Conservation (phyloP, 139 green algal genomes). For the Chlorokybus atmophyticus region DNA sequence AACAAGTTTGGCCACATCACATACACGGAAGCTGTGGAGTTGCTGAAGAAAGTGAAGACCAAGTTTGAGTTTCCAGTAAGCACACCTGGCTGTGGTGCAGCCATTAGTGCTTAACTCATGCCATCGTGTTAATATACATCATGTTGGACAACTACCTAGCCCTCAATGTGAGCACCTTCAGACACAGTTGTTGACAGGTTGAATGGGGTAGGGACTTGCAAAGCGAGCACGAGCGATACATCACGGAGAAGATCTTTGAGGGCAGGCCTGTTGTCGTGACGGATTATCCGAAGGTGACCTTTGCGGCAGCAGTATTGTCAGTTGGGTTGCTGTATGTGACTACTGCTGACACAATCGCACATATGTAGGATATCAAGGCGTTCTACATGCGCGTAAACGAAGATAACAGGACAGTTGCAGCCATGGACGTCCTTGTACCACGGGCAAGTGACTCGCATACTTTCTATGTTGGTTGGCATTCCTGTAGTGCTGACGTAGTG, state of each 20-base stretch:
- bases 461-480: slow-evolving; percentile 1
- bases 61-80: slow-evolving; percentile 58
- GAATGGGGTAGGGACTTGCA: slow-evolving; percentile 38
- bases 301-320: neutral
- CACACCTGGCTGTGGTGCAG: slow-evolving; percentile 3
- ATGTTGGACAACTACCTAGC: no score
- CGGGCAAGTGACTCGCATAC: slow-evolving; percentile 15
- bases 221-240: slow-evolving; percentile 61
- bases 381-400: slow-evolving; percentile 75
- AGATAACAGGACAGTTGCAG: slow-evolving; percentile 59
- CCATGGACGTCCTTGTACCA: slow-evolving; percentile 63
- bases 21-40: slow-evolving; percentile 60
- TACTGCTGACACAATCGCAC: slow-evolving; percentile 23
- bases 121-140: no score
- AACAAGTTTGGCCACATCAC: slow-evolving; percentile 42
- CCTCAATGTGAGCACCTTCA: no score
- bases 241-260: slow-evolving; percentile 45
- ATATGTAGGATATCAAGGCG: slow-evolving; percentile 62
- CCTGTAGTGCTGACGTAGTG: slow-evolving; percentile 2
- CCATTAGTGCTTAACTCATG: no score
- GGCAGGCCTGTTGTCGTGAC: slow-evolving; percentile 37
- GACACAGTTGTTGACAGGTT: no score
- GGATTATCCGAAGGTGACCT: slow-evolving; percentile 33
- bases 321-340: slow-evolving; percentile 11
- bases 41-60: slow-evolving; percentile 31